Percentiles rank a stretch among this genome's conserved stretches.
Conservation (phyloP, 73 alveolate species). For the Stentor roeselii region DNA sequence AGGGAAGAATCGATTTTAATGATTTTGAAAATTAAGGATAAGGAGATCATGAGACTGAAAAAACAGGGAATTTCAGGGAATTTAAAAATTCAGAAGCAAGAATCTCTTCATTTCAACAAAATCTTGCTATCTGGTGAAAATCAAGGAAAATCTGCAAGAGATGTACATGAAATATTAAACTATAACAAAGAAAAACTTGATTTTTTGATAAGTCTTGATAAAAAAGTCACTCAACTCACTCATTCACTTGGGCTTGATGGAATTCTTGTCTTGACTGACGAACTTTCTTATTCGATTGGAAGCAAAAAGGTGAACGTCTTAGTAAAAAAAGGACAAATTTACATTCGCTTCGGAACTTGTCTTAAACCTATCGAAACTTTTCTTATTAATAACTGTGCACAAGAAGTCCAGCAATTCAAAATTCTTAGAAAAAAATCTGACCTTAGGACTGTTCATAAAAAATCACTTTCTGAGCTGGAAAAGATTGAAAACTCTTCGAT, state of each 20-base stretch:
- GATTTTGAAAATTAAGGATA: background rate
- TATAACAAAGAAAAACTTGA: too few relatives aligned
- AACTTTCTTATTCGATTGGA: background rate
- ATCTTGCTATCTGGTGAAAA: background rate
- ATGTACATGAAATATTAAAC: background rate
- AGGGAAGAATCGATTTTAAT: background rate
- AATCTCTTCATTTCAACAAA: background rate
- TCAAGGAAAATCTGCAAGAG: background rate
- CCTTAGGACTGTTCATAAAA: too few relatives aligned
- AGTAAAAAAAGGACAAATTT: background rate
- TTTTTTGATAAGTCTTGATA: background rate
- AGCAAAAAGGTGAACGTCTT: background rate
- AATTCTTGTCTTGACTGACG: background rate
- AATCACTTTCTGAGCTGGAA: background rate
- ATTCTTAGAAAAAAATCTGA: too few relatives aligned
- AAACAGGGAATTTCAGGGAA: background rate
- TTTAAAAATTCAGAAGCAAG: background rate
- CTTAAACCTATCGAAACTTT: background rate
- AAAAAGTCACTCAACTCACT: background rate
- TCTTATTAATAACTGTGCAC: background rate
- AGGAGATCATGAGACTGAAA: background rate
- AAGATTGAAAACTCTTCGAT: background rate
- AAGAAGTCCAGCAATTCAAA: background rate
- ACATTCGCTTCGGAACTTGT: background rate
- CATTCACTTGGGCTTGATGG: background rate